Conservation (phyloP, 1,284 basidiomycete species). For the Uromyces viciae-fabae region DNA sequence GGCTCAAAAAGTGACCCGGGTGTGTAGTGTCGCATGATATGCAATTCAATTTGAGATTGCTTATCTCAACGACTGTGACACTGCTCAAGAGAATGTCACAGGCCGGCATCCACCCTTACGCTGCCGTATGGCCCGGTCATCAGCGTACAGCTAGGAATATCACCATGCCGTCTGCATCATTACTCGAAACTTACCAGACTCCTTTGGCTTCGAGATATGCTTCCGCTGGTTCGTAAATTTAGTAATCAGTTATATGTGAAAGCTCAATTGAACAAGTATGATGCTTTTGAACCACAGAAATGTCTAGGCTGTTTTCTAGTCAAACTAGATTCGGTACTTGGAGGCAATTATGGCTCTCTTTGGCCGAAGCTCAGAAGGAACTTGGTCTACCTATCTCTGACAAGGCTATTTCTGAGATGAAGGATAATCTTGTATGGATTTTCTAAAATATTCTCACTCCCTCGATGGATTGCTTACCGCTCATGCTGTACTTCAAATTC, state of each 20-base stretch:
- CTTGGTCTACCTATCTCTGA: slow-evolving; percentile 54
- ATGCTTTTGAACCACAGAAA: slow-evolving; percentile 14
- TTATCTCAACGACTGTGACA: too few relatives aligned
- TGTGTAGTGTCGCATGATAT: too few relatives aligned
- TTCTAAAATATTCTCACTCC: neutral
- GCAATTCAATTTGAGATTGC: too few relatives aligned
- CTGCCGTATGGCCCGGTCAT: too few relatives aligned
- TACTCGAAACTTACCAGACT: slow-evolving; percentile 59
- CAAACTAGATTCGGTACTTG: slow-evolving; percentile 54
- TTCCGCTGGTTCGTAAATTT: slow-evolving; percentile 15
- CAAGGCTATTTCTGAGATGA: slow-evolving; percentile 55
- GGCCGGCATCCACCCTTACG: too few relatives aligned
- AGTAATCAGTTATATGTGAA: too few relatives aligned
- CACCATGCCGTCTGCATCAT: slow-evolving; percentile 28
- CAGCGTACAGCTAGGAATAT: too few relatives aligned
- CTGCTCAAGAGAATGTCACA: too few relatives aligned
- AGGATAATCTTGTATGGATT: slow-evolving; percentile 50
- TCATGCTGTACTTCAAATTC: neutral
- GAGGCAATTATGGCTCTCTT: slow-evolving; percentile 55
- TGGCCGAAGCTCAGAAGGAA: slow-evolving; percentile 55
- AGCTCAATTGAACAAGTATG: too few relatives aligned
- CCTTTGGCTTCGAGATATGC: slow-evolving; percentile 57
- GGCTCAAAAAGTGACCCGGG: too few relatives aligned
- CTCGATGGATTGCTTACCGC: neutral
- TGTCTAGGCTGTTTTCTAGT: slow-evolving; percentile 29